Evolutionary conservation across 2,329 filamentous ascomycete genomes (phyloP).

Genomic region (Myriosclerotinia scirpicola): DNA sequence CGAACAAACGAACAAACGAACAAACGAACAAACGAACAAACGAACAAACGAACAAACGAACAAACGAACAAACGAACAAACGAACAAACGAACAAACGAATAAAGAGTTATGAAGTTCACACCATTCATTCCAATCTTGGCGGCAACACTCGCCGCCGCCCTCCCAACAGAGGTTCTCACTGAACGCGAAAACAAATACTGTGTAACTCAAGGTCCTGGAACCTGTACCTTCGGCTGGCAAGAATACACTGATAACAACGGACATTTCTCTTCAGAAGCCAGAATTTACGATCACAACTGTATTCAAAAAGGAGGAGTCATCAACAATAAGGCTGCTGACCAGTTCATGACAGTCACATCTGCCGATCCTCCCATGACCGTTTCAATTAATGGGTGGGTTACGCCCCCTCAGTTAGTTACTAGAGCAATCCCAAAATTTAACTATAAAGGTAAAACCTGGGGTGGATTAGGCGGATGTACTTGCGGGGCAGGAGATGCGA

Average conservation of each 20-base stretch:
- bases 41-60: neutral
- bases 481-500: neutral
- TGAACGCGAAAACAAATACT: neutral
- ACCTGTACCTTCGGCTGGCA: constrained; percentile 12
- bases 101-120: neutral
- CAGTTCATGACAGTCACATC: constrained; percentile 7
- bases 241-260: neutral
- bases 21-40: neutral
- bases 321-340: neutral
- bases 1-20: neutral
- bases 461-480: neutral
- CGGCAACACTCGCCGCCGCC: neutral
- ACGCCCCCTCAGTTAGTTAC: neutral
- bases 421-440: neutral
- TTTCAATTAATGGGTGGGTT: constrained; percentile 12
- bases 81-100: neutral
- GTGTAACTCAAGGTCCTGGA: neutral
- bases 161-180: neutral
- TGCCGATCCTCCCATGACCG: neutral
- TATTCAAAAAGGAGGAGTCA: constrained; percentile 40
- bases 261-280: neutral
- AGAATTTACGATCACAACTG: constrained; percentile 8
- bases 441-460: neutral
- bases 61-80: neutral
- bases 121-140: neutral